phyloP scores from a whole-genome alignment of 2,329 filamentous ascomycete genomes.

The Colletotrichum caudatum region DNA sequence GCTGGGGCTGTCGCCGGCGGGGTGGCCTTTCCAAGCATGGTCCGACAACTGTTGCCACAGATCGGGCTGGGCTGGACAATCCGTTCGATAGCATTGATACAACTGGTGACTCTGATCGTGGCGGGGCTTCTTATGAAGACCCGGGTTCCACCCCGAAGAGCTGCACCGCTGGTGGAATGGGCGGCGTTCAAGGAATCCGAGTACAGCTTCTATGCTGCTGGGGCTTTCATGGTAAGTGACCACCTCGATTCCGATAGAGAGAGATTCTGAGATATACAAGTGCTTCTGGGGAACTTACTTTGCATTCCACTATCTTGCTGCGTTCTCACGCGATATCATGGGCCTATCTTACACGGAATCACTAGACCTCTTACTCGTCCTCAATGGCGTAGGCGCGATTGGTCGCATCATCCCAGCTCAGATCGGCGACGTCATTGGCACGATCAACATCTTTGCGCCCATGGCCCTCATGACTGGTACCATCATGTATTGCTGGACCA shows the following conservation, averaged over 20 bases:
- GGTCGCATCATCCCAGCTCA: conserved; percentile 62
- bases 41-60: conserved; percentile 65
- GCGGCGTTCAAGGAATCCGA: conserved; percentile 59
- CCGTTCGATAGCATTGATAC: conserved; percentile 71
- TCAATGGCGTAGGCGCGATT: conserved; percentile 65
- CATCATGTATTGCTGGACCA: conserved; percentile 49
- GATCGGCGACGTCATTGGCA: conserved; percentile 62
- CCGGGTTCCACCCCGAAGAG: conserved; percentile 55
- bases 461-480: conserved; percentile 44
- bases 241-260: background rate
- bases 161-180: conserved; percentile 58
- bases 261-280: conserved; percentile 44
- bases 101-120: conserved; percentile 56
- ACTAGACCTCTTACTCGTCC: conserved; percentile 60
- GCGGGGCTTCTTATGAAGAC: conserved; percentile 55
- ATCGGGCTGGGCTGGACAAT: conserved; percentile 71
- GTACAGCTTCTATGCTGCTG: conserved; percentile 57
- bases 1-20: conserved; percentile 72
- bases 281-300: conserved; percentile 68
- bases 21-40: conserved; percentile 65
- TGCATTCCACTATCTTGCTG: conserved; percentile 69
- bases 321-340: conserved; percentile 59
- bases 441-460: conserved; percentile 64
- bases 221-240: conserved; percentile 46
- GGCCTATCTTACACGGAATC: conserved; percentile 48